Base-by-base conservation (phyloP, 352 stramenopile species). In the Phytophthora rubi region DNA sequence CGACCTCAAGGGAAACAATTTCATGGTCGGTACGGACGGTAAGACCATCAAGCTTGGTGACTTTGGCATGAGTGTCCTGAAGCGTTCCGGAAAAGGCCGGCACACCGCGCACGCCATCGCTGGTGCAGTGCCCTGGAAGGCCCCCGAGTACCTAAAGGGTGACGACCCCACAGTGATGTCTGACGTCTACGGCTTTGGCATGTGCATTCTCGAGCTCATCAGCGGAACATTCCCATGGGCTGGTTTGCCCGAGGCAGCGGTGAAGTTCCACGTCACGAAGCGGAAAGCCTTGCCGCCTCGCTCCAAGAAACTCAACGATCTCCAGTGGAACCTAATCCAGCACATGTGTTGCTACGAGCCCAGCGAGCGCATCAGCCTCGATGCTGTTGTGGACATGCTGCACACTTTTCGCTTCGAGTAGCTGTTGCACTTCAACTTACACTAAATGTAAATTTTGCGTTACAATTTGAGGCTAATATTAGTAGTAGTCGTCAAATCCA, bases 1-100 rank as follows among this genome's bases (percentile, higher is more conserved):
- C 35, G 75, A 84, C 53, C 39, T 84, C 7, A 84, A 82, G 32
- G 58, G 67, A 4, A 76, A 80, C 53, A 80, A 75, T 18, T 71
- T 80, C 35, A 64, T 80, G 59, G 66, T 80, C 4, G 60, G 73
- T 13, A 75, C 59, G 18, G 69, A 77, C 23, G 56, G 60, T 16
- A 77, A 75, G 26, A 77, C 65, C 6, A 72, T 73, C 48, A 80
- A 80, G n/a, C 37, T 80, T 16, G 70, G 59, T 12, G 68, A 77
- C 33, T 80, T 80, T 18, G 73, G 73, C 1, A 74, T 80, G 45
- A 80, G 73, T 33, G 62, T 75, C 30, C 15, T 71, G 5, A 78
- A 75, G 56, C 62, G 67, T 42, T 71, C 52, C 3, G 64, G 42
- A 26, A 68, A 66, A 21, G 61, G 52, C 23, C 35, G 45, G 26